These are phyloP conservation scores for Acanthamoeba royreba DNA, from an alignment of 208 protist species.

Conservation along the genomic window DNA sequence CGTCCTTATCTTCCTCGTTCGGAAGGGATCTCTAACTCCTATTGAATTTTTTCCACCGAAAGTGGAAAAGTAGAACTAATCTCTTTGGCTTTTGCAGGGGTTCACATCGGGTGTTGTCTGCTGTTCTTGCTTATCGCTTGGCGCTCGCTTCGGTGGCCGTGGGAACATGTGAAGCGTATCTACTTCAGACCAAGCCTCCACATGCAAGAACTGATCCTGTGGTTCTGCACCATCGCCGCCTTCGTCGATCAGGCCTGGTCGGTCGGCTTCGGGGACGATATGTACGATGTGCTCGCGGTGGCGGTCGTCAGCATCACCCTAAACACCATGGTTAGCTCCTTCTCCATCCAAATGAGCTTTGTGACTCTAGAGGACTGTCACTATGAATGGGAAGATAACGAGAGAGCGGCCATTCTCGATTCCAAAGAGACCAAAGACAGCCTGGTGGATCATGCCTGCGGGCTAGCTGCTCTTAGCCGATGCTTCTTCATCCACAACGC, in stretches of 20 bases:
- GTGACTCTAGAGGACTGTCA: not conserved
- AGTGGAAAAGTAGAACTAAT: too few species aligned
- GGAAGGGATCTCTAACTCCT: too few species aligned
- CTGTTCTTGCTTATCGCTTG: not conserved
- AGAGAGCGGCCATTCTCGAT: not conserved
- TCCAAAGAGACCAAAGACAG: not conserved
- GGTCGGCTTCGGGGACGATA: not conserved
- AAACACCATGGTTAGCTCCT: too few species aligned
- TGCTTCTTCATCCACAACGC: not conserved
- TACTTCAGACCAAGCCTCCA: not conserved
- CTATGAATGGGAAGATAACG: not conserved
- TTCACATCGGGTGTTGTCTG: not conserved
- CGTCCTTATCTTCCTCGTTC: too few species aligned
- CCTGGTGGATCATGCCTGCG: not conserved
- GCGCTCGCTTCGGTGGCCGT: not conserved
- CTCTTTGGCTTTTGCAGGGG: too few species aligned
- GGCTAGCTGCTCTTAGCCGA: not conserved
- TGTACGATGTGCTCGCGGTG: not conserved
- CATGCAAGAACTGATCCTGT: not conserved
- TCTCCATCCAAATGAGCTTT: not conserved
- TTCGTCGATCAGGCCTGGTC: not conserved
- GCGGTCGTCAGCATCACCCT: not conserved
- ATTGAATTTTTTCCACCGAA: too few species aligned
- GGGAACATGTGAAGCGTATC: not conserved
- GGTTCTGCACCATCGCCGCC: not conserved